phyloP scores from a whole-genome alignment of 768 basidiomycete species.

The Lyophyllum semitale region DNA sequence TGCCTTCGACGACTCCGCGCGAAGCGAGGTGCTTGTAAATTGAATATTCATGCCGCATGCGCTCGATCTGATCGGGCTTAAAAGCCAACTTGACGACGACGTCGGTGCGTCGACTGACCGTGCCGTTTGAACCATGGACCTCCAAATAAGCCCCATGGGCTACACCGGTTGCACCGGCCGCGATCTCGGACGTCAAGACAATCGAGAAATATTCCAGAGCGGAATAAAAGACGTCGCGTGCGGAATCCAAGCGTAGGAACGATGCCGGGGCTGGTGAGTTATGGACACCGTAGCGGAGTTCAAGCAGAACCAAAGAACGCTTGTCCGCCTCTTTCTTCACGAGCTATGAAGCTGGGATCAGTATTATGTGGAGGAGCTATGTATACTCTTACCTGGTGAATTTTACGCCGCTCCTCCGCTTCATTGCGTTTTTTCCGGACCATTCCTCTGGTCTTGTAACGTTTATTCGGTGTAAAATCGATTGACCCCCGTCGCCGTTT shows the following conservation, averaged over 20 bases:
- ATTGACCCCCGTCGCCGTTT: not conserved
- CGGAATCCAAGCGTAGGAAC: constrained; percentile 7
- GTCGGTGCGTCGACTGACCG: no score
- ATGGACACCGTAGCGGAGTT: constrained; percentile 8
- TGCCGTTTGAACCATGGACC: not conserved
- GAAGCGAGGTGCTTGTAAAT: no score
- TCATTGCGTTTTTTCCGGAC: not conserved
- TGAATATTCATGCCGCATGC: constrained; percentile 16
- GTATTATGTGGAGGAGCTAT: not conserved
- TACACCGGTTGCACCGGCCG: no score
- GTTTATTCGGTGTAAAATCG: not conserved
- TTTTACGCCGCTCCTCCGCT: not conserved
- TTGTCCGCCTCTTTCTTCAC: not conserved
- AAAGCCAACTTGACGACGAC: constrained; percentile 19
- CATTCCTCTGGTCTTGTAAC: constrained; percentile 7
- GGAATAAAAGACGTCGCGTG: constrained; percentile 3
- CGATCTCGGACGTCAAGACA: constrained; percentile 7
- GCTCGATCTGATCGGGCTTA: constrained; percentile 3
- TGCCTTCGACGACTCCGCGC: no score
- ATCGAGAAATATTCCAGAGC: constrained; percentile 7
- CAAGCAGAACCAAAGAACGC: constrained; percentile 8
- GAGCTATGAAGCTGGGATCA: not conserved
- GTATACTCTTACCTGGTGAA: not conserved
- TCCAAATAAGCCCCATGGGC: constrained; percentile 7
- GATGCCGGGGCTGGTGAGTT: no score